Evolutionary conservation across 164 flowering plant genomes (phyloP).

Genomic region (Magnolia sinica): DNA sequence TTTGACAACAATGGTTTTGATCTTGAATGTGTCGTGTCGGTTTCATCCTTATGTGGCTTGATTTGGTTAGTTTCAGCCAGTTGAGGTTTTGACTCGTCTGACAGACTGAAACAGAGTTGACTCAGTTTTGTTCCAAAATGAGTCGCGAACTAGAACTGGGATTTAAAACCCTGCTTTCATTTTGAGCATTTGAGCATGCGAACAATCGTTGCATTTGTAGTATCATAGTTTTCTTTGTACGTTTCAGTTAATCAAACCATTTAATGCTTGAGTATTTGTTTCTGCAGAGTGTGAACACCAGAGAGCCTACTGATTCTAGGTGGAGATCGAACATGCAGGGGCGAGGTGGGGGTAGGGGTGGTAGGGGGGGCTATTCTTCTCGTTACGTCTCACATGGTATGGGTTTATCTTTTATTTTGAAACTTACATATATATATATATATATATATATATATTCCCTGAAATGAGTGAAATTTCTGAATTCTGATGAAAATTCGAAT

Average conservation of each 20-base stretch:
- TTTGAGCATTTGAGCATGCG: not conserved
- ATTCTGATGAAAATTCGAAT: not conserved
- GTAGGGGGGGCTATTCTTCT: constrained; percentile 44
- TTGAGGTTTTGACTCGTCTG: not conserved
- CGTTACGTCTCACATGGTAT: constrained; percentile 56
- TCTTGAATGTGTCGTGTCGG: not conserved
- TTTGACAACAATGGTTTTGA: no score
- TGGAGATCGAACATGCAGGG: constrained; percentile 60
- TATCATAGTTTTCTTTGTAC: not conserved
- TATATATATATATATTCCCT: not conserved
- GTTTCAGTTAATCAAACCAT: not conserved
- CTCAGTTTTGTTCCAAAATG: not conserved
- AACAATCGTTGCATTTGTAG: not conserved
- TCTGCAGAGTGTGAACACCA: constrained; percentile 48
- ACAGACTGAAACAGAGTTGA: not conserved
- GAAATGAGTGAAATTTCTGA: not conserved
- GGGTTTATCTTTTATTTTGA: not conserved
- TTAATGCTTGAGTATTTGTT: not conserved
- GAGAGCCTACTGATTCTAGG: constrained; percentile 61
- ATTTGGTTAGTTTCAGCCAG: not conserved
- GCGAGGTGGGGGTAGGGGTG: constrained; percentile 55
- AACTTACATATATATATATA: not conserved
- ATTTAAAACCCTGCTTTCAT: not conserved
- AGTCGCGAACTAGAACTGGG: not conserved
- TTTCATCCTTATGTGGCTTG: not conserved